Evolutionary conservation across 495 filamentous ascomycete genomes (phyloP).

Genomic region (Penicillium daleae): DNA sequence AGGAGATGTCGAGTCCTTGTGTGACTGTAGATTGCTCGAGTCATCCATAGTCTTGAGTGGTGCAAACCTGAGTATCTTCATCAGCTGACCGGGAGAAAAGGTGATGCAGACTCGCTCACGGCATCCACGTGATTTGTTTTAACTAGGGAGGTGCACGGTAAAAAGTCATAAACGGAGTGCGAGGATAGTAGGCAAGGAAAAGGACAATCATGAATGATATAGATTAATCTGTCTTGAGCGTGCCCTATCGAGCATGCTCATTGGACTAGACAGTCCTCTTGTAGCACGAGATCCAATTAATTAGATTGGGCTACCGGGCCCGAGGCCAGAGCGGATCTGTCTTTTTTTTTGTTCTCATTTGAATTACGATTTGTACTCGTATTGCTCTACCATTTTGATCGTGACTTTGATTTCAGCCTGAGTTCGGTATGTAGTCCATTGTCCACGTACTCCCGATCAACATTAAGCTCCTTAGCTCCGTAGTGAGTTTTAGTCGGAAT

Average conservation of each 20-base stretch:
- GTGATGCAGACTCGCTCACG: neutral
- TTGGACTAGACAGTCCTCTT: neutral
- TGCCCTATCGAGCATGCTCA: neutral
- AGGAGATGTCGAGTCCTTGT: constrained; percentile 6
- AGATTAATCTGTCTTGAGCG: neutral
- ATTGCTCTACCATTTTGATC: neutral
- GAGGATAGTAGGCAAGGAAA: neutral
- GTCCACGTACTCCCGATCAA: neutral
- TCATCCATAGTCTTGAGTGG: neutral
- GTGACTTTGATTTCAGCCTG: neutral
- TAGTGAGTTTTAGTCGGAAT: too few relatives aligned
- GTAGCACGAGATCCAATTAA: constrained; percentile 1
- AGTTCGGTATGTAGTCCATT: neutral
- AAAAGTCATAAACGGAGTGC: neutral
- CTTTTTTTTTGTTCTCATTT: neutral
- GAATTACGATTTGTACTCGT: neutral
- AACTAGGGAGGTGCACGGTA: neutral
- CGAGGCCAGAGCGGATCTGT: neutral
- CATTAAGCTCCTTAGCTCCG: too few relatives aligned
- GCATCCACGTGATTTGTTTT: neutral
- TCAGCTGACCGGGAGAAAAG: neutral
- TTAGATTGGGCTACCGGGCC: neutral
- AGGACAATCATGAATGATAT: neutral
- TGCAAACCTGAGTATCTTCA: neutral
- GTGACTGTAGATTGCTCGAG: neutral